These are phyloP conservation scores for Aspergillus sp. DNA, from an alignment of 2,329 filamentous ascomycete genomes.

Conservation along the genomic window DNA sequence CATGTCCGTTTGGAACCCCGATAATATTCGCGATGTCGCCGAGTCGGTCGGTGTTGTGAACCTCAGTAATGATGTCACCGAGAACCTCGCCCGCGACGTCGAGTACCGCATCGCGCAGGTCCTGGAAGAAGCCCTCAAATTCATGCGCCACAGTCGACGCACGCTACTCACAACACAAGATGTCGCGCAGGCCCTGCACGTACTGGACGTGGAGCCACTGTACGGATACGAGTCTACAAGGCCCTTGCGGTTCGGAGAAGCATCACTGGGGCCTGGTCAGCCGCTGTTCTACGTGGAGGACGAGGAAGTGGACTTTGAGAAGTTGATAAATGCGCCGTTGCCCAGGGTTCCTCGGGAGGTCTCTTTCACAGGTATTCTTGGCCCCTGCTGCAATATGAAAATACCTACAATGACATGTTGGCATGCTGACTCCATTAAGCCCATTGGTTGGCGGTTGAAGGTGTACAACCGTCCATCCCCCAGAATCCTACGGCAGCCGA, in stretches of 20 bases:
- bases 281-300: constrained; percentile 97
- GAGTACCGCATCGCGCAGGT: constrained; percentile 94
- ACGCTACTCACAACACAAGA: constrained; percentile 88
- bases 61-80: constrained; percentile 81
- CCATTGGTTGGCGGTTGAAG: constrained; percentile 97
- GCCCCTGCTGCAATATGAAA: not conserved
- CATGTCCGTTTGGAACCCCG: constrained; percentile 85
- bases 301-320: constrained; percentile 98
- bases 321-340: constrained; percentile 92
- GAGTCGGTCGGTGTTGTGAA: constrained; percentile 88
- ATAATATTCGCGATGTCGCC: constrained; percentile 93
- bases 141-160: constrained; percentile 88
- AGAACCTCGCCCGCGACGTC: constrained; percentile 86
- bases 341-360: constrained; percentile 94
- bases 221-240: constrained; percentile 95
- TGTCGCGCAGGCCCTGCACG: constrained; percentile 78
- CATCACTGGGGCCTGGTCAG: constrained; percentile 88
- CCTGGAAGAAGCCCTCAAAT: constrained; percentile 88
- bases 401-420: too few relatives aligned
- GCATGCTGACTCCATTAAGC: constrained; percentile 53
- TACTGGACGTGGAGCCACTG: constrained; percentile 89
- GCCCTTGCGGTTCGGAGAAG: constrained; percentile 88
- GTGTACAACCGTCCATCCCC: constrained; percentile 92
- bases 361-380: constrained; percentile 73
- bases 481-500: constrained; percentile 92